These are phyloP conservation scores for Postia placenta DNA, from an alignment of 768 basidiomycete genomes.

Conservation along the genomic window DNA sequence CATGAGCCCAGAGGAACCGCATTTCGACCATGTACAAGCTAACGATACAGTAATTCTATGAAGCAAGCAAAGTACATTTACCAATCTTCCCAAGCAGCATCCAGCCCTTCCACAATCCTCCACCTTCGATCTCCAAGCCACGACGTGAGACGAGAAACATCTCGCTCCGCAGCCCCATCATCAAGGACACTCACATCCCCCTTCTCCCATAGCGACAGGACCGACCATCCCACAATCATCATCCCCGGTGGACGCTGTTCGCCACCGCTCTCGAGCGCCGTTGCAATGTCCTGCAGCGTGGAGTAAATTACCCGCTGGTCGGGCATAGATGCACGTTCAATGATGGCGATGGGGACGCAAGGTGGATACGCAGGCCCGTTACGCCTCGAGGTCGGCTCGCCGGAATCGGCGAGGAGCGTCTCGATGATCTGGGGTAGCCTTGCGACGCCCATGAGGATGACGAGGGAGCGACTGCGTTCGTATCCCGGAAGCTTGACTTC, in stretches of 20 bases:
- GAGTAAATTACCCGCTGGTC: constrained; percentile 84
- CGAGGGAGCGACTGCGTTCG: constrained; percentile 70
- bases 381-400: constrained; percentile 19
- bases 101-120: constrained; percentile 62
- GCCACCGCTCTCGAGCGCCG: constrained; percentile 65
- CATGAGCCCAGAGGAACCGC: too few species aligned
- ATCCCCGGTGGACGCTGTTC: constrained; percentile 95
- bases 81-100: constrained; percentile 31
- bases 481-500: constrained; percentile 85
- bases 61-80: too few species aligned
- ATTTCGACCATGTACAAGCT: background rate
- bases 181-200: constrained; percentile 74
- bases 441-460: constrained; percentile 95
- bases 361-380: constrained; percentile 62
- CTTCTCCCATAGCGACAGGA: constrained; percentile 64
- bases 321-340: constrained; percentile 91
- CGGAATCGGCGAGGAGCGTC: constrained; percentile 36
- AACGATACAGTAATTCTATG: background rate
- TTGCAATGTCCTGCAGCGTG: constrained; percentile 66
- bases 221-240: constrained; percentile 93
- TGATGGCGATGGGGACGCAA: constrained; percentile 80
- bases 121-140: constrained; percentile 64
- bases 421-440: constrained; percentile 67
- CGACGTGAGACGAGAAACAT: constrained; percentile 39
- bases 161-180: constrained; percentile 36